These are phyloP conservation scores for Talaromyces sp. DNA, from an alignment of 2,329 filamentous ascomycete species.

Conservation along the genomic window DNA sequence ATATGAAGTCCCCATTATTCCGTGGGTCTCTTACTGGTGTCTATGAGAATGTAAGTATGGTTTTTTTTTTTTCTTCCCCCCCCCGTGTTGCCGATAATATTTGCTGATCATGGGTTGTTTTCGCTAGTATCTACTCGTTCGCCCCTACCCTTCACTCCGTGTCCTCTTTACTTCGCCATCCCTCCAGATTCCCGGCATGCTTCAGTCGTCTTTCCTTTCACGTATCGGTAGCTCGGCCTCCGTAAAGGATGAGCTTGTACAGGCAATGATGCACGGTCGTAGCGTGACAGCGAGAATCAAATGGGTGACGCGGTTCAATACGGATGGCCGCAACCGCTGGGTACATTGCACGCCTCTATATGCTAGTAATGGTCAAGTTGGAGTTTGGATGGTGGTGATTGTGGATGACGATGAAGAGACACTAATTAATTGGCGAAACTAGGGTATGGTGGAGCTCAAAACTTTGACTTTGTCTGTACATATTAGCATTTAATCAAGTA, in stretches of 20 bases:
- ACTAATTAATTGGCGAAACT: conserved; percentile 18
- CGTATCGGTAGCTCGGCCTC: conserved; percentile 52
- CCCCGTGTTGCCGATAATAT: neutral
- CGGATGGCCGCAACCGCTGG: conserved; percentile 68
- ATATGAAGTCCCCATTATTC: conserved; percentile 40
- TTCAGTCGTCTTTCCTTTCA: conserved; percentile 59
- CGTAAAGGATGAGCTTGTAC: conserved; percentile 56
- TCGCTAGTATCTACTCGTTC: conserved; percentile 43
- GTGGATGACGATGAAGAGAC: conserved; percentile 63
- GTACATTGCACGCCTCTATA: conserved; percentile 76
- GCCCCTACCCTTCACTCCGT: conserved; percentile 66
- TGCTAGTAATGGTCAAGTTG: conserved; percentile 67
- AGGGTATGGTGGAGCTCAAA: neutral
- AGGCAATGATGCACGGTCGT: conserved; percentile 68
- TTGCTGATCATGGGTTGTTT: neutral
- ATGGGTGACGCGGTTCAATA: conserved; percentile 62
- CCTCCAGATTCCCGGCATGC: conserved; percentile 67
- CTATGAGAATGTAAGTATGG: conserved; percentile 58
- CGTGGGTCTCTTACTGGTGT: conserved; percentile 44
- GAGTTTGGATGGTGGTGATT: conserved; percentile 78
- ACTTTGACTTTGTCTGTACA: neutral
- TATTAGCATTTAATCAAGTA: neutral
- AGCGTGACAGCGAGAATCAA: conserved; percentile 75
- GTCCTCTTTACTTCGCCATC: conserved; percentile 71
- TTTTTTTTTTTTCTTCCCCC: neutral